Base-by-base conservation (phyloP, 208 protist species). In the Lotmaria passim region DNA sequence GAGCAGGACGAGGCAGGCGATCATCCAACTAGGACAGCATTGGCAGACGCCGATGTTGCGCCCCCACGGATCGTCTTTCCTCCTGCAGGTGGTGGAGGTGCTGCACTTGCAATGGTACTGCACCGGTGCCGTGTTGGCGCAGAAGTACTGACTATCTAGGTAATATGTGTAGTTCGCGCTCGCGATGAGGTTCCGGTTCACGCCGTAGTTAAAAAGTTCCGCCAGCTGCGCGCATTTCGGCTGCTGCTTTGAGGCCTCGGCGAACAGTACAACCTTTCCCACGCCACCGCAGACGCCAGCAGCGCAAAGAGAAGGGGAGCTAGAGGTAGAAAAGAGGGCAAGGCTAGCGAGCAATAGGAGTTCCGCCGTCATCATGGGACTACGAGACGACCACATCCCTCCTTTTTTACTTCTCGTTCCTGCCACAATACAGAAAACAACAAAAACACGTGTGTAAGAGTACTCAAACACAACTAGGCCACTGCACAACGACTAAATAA, bases 21-120 rank as follows among this genome's bases (percentile, higher is more conserved):
- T 72, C 46, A 94, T 41, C 85, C 86, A 92, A 44, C 28, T 17
- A 1, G 79, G 53, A 47, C 86, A 93, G 67, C 90, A 93, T 3
- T 60, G 62, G 64, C 90, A 95, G 26, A 55, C 33, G 11, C 90
- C 90, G 30, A 95, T 87, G 63, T 95, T 66, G 21, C 57, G 60
- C 4, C 83, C 85, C 81, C 73, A 78, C 8, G 75, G 76, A 19
- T 79, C 63, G 17, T 11, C n/a, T 11, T 53, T 46, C 34, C 17
- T 17, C 24, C 78, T 73, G 69, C 78, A 84, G 10, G 52, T 69
- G 0, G 47, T 69, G 21, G 51, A 14, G 19, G 50, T 4, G 31
- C 56, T 63, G 53, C 84, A 90, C 14, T 47, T 24, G 56, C 78
- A 90, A 8, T 28, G 65, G 21, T 74, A 66, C 30, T 71, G 77